Base-by-base conservation (phyloP, 2,329 filamentous ascomycete species). In the Eutypa lata region DNA sequence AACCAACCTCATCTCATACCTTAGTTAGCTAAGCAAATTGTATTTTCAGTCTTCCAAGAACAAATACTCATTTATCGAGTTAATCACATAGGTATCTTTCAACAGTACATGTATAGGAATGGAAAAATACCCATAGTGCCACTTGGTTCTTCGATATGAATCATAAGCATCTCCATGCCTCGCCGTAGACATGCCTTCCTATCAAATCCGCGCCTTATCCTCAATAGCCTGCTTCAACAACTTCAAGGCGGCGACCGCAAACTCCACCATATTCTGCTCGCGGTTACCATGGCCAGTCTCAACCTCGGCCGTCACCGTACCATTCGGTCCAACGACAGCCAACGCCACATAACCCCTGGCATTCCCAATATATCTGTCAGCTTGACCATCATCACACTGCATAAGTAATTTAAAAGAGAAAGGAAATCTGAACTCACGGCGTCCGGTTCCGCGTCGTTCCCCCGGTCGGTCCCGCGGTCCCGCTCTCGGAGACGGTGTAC, bases 391-490 rank as follows among this genome's bases (percentile, higher is more conserved):
- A 22, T 16, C 13, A 38, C n/a, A 6, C 13, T 38, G 13, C 71
- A 31, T 31, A 31, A 10, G 26, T 31, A 31, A 10, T 5, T 31
- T 31, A 31, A 31, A 31, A 6, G 10, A 31, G 26, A 31, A 31
- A 31, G 5, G 26, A n/a, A 5, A 6, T 31, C 26, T 5, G 6
- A 31, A 45, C 42, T 45, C 14, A 45, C 42, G 83, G 83, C 35
- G 73, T 80, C 38, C 83, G 68, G 64, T 86, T 86, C 56, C 69
- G 72, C 44, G 77, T 80, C 26, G 68, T 68, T 0, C 83, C 83
- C 13, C 79, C 81, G 1, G 79, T 84, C 8, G 84, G 84, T 1
- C 84, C 84, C n/a, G 83, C 84, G 2, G 83, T 87, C 1, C 84
- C 84, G 49, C 77, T 82, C 71, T 87, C 82, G 51, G 73, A 74